Evolutionary conservation across 495 filamentous ascomycete genomes (phyloP).

Genomic region (Talaromyces thailandensis): DNA sequence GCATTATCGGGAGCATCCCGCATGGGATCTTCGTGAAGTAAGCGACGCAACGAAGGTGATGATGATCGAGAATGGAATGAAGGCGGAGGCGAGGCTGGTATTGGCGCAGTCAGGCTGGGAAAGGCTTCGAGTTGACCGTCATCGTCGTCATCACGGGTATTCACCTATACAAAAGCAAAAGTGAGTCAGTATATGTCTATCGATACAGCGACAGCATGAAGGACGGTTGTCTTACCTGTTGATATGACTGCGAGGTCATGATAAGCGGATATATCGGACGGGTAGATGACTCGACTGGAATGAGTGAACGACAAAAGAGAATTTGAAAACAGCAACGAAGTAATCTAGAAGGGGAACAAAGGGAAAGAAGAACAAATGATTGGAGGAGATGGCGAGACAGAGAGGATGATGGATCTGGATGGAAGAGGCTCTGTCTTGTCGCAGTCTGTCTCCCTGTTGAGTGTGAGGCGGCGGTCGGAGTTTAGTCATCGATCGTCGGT

Average conservation of each 20-base stretch:
- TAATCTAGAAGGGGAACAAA: not conserved
- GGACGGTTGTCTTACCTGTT: conserved; percentile 52
- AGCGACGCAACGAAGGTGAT: conserved; percentile 53
- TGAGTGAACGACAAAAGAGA: not conserved
- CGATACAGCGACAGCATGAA: conserved; percentile 1
- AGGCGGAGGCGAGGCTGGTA: conserved; percentile 81
- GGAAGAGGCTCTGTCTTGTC: not conserved
- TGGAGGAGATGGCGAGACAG: conserved; percentile 9
- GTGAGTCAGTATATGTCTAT: not conserved
- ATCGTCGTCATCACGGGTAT: conserved; percentile 36
- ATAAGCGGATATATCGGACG: conserved; percentile 26
- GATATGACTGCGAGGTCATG: conserved; percentile 79
- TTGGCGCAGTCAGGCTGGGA: conserved; percentile 31
- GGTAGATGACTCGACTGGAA: not conserved
- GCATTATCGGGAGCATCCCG: conserved; percentile 57
- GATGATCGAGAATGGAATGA: conserved; percentile 84
- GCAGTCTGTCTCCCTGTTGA: not conserved
- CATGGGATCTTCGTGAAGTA: conserved; percentile 44
- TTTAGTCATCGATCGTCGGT: not conserved
- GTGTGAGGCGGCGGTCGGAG: not conserved
- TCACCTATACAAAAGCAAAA: conserved; percentile 28
- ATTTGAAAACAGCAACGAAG: not conserved
- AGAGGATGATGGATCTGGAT: not conserved
- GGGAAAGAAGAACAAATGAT: not conserved
- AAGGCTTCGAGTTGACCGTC: conserved; percentile 38